A percentile compares a stretch with the other conserved stretches of the same genome.
Evolutionary conservation across 768 basidiomycete species (phyloP).

Genomic region (Boletus patriciae): DNA sequence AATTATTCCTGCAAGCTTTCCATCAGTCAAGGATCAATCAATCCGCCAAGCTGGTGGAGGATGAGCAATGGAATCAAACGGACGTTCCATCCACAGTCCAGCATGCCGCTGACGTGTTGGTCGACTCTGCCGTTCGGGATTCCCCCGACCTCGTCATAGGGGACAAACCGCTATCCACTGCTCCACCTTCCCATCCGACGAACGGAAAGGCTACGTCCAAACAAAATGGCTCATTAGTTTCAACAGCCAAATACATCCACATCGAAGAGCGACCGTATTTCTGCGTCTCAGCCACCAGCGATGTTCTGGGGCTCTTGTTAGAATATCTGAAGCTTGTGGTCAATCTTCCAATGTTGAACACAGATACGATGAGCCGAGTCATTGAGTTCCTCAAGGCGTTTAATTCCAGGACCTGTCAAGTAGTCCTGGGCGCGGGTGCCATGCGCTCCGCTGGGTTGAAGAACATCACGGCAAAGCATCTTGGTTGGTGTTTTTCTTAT

Average conservation of each 20-base stretch:
- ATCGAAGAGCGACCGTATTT: constrained; percentile 88
- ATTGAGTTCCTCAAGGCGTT: constrained; percentile 97
- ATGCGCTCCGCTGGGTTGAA: constrained; percentile 97
- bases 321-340: constrained; percentile 90
- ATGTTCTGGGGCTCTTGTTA: constrained; percentile 65
- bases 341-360: constrained; percentile 85
- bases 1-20: constrained; percentile 81
- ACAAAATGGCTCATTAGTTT: constrained; percentile 20
- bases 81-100: constrained; percentile 68
- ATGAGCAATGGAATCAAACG: constrained; percentile 88
- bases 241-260: constrained; percentile 57
- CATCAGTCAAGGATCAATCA: constrained; percentile 77
- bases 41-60: constrained; percentile 89
- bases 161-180: not conserved
- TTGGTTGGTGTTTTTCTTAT: constrained; percentile 55
- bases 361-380: constrained; percentile 90
- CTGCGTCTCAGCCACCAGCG: constrained; percentile 80
- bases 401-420: constrained; percentile 97
- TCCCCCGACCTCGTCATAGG: constrained; percentile 63
- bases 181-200: not conserved
- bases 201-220: constrained; percentile 19
- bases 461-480: constrained; percentile 97
- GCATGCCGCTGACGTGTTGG: constrained; percentile 65
- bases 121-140: constrained; percentile 81
- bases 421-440: constrained; percentile 97